These are phyloP conservation scores for Metschnikowia borealis DNA, from an alignment of 805 yeast species.

Conservation along the genomic window DNA sequence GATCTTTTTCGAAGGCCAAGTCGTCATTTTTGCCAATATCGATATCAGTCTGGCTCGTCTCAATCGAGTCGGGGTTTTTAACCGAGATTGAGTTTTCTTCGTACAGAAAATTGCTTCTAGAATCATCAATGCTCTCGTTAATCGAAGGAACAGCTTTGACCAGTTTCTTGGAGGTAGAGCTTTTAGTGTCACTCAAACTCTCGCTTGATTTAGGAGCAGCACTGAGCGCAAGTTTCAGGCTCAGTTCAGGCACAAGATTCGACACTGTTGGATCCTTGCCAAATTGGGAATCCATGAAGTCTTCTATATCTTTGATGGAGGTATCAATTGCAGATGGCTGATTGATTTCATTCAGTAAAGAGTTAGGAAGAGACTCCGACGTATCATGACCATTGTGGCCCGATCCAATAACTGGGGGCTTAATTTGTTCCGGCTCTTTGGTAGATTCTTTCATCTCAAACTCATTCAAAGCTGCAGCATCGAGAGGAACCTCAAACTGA, in stretches of 20 bases:
- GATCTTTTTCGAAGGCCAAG: constrained; percentile 28
- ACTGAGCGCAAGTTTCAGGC: background rate
- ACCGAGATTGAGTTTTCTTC: constrained; percentile 4
- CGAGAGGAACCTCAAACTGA: constrained; percentile 6
- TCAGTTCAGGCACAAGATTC: background rate
- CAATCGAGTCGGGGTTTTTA: background rate
- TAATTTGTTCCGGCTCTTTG: background rate
- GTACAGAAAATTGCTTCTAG: constrained; percentile 7
- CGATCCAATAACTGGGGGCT: background rate
- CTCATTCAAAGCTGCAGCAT: constrained; percentile 9
- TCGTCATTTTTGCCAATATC: constrained; percentile 2
- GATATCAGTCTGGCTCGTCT: background rate
- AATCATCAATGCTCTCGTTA: constrained; percentile 1
- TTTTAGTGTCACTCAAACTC: constrained; percentile 6
- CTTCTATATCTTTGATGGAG: constrained; percentile 39
- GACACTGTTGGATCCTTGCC: constrained; percentile 3
- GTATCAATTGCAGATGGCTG: constrained; percentile 23
- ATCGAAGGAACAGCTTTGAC: background rate
- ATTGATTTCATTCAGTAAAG: constrained; percentile 3
- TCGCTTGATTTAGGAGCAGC: background rate
- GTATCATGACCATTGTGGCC: background rate
- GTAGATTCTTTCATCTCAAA: constrained; percentile 16
- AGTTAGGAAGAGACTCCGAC: constrained; percentile 6
- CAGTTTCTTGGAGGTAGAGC: constrained; percentile 2
- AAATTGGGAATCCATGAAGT: constrained; percentile 35